Percentiles rank a stretch among this genome's conserved stretches.
These are phyloP conservation scores for Murraya paniculata DNA, from an alignment of 345 rosid genomes.

Conservation along the genomic window DNA sequence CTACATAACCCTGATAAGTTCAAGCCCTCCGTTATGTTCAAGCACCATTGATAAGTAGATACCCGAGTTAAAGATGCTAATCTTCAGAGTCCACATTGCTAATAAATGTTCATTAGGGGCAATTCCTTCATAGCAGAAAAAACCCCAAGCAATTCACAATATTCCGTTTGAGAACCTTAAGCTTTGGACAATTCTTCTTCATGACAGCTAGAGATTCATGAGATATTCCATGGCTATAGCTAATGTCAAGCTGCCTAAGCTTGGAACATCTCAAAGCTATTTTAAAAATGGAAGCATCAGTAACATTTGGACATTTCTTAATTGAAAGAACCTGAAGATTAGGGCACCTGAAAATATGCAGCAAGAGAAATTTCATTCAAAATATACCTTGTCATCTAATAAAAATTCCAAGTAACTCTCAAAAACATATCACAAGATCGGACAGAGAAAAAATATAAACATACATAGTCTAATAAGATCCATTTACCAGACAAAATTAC, in stretches of 20 bases:
- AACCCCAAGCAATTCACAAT: conserved; percentile 59
- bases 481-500: no score
- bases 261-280: conserved; percentile 55
- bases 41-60: no score
- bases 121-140: no score
- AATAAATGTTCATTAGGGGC: no score
- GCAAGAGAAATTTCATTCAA: neutral
- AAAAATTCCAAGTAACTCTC: no score
- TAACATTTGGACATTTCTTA: conserved; percentile 60
- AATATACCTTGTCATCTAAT: no score
- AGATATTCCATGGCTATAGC: conserved; percentile 79
- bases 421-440: conserved; percentile 40
- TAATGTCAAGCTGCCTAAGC: conserved; percentile 64
- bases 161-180: conserved; percentile 58
- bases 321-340: conserved; percentile 60
- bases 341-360: conserved; percentile 49
- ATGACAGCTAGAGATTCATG: conserved; percentile 53
- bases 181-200: conserved; percentile 67
- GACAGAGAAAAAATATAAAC: conserved; percentile 8
- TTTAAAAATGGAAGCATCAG: conserved; percentile 65
- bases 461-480: no score
- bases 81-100: no score
- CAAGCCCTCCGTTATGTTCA: no score
- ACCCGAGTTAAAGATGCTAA: no score
- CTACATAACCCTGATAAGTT: no score